Evolutionary conservation across 495 filamentous ascomycete genomes (phyloP), one percentile per base, ranked within the genome.

Genomic region (Lichina pygmaea): DNA sequence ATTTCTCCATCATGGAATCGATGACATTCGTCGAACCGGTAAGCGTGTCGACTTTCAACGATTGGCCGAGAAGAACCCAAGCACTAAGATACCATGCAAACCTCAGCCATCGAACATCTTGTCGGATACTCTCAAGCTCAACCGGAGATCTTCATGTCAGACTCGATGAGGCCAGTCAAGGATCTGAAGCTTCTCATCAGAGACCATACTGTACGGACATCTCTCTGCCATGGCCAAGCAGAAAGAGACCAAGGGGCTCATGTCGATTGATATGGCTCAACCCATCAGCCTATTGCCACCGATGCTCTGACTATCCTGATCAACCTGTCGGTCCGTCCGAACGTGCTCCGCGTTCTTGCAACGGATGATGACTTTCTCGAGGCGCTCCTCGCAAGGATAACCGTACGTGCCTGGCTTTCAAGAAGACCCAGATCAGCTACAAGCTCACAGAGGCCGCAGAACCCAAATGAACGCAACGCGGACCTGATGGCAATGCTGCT

Each of bases 281-380:
- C 4, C 24, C 24, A 24, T 9, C 52, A 92, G 83, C 71, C 77
- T 52, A 93, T 93, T 48, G 79, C 86, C 16, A 82, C 84, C 53
- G 77, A 93, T 68, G 86, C 78, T n/a, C 59, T 95, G 48, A 89
- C 74, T 8, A 93, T 94, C 44, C 68, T 97, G 39, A 75, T 95
- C 57, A 97, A 97, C 58, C 68, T 97, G 36, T 82, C 85, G 10
- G 67, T 70, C 16, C 84, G 93, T 51, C 60, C 57, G 6, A 80
- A 81, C 40, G 66, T 94, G 12, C 60, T 92, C 36, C 65, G 74
- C 51, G 60, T 59, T 47, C 68, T 95, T 17, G 78, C 73, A 1
- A 70, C 69, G 13, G 89, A 95, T 57, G 78, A 93, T 50, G 68
- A 63, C 24, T 93, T 94, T 53, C 51, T 95, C 8, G 79, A 81